Percentiles rank a stretch among this genome's conserved stretches.
These are phyloP conservation scores for Jatropha curcas DNA, from an alignment of 345 rosid species.

Conservation along the genomic window DNA sequence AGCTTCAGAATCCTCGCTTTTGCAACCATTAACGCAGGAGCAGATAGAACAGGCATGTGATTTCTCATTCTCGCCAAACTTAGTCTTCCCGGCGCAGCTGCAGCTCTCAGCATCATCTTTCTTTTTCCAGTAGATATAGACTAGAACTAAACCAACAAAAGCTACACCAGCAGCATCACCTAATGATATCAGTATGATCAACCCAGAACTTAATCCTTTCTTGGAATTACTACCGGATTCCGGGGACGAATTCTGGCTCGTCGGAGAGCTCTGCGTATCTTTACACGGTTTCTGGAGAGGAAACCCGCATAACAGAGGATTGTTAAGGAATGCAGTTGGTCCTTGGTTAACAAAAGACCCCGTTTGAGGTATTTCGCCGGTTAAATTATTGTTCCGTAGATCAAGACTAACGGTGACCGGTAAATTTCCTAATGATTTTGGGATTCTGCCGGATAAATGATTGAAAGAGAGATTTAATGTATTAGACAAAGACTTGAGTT, in stretches of 20 bases:
- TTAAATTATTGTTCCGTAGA: conserved; percentile 70
- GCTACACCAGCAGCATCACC: conserved; percentile 90
- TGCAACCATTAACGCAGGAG: conserved; percentile 29
- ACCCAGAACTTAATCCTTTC: conserved; percentile 63
- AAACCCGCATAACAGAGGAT: conserved; percentile 81
- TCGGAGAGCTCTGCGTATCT: conserved; percentile 31
- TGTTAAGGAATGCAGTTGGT: conserved; percentile 89
- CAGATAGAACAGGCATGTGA: conserved; percentile 35
- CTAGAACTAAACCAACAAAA: conserved; percentile 59
- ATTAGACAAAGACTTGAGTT: conserved; percentile 67
- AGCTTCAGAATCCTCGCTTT: conserved; percentile 58
- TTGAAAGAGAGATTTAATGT: conserved; percentile 85
- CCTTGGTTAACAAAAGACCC: conserved; percentile 95
- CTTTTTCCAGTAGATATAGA: conserved; percentile 89
- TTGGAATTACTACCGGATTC: conserved; percentile 24
- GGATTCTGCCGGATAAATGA: conserved; percentile 71
- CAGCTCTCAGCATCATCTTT: conserved; percentile 67
- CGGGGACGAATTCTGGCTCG: conserved; percentile 33
- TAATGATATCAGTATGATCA: conserved; percentile 68
- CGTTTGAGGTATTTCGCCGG: conserved; percentile 87
- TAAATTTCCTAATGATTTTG: conserved; percentile 68
- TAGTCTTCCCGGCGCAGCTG: conserved; percentile 75
- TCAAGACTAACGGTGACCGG: conserved; percentile 88
- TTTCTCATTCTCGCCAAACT: conserved; percentile 49
- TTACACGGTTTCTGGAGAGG: conserved; percentile 88